Percentiles rank a stretch among this genome's conserved stretches.
Evolutionary conservation across 2,329 filamentous ascomycete genomes (phyloP).

Genomic region (Aureobasidium namibiae): DNA sequence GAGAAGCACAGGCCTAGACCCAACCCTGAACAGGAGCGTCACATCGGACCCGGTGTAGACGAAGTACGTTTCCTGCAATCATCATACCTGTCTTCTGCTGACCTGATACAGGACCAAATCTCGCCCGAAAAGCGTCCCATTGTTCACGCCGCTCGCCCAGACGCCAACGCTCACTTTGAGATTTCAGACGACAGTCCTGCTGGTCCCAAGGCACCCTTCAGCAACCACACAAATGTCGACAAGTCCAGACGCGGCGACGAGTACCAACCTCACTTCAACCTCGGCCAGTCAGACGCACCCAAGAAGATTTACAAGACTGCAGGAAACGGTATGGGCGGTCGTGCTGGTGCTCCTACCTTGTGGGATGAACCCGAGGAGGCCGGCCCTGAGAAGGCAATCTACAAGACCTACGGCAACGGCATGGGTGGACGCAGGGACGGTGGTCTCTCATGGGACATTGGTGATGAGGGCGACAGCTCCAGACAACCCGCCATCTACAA

Average conservation of each 20-base stretch:
- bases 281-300: slow-evolving; percentile 51
- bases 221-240: slow-evolving; percentile 35
- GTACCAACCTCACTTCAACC: slow-evolving; percentile 69
- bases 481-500: slow-evolving; percentile 25
- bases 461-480: slow-evolving; percentile 18
- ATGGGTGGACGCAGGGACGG: slow-evolving; percentile 44
- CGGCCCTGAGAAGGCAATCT: slow-evolving; percentile 20
- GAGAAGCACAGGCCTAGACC: slow-evolving; percentile 61
- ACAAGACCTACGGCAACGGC: slow-evolving; percentile 38
- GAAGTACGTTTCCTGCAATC: slow-evolving; percentile 31
- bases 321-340: slow-evolving; percentile 54
- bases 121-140: slow-evolving; percentile 53
- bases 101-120: slow-evolving; percentile 41
- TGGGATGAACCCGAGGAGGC: slow-evolving; percentile 42
- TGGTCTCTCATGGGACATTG: slow-evolving; percentile 9
- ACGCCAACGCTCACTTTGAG: slow-evolving; percentile 76
- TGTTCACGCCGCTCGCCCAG: slow-evolving; percentile 62
- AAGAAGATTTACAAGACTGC: slow-evolving; percentile 31
- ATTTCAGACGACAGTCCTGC: slow-evolving; percentile 64
- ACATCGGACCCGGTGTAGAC: slow-evolving; percentile 69
- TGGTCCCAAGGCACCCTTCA: slow-evolving; percentile 29
- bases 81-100: slow-evolving; percentile 13
- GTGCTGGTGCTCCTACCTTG: slow-evolving; percentile 43
- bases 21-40: slow-evolving; percentile 61
- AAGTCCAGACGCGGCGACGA: slow-evolving; percentile 65